Base-by-base conservation (phyloP, 1,284 basidiomycete genomes). In the Mycosarcoma mackinlayi region DNA sequence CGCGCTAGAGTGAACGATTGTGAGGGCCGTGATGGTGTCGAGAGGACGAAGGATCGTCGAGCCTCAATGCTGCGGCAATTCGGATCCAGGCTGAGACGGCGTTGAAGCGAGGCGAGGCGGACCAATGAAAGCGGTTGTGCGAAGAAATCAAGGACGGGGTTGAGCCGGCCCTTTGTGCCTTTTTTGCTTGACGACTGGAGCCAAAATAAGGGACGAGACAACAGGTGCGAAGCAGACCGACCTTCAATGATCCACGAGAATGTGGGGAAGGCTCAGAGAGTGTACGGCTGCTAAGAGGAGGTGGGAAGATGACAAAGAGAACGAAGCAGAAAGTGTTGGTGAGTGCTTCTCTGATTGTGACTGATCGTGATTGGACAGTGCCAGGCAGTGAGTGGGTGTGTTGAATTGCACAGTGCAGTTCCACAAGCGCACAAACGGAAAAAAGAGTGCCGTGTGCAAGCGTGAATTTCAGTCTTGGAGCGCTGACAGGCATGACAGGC, bases 151-250 rank as follows among this genome's bases (percentile, higher is more conserved):
- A 40, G 51, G 65, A 62, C 65, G 59, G 59, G 31, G 65, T 61
- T 68, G 58, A 67, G 64, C 58, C 64, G 52, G 57, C 24, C 64
- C 57, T 59, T 35, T 38, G 39, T 23, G 39, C 19, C 16, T 35
- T 18, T 5, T 27, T 19, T 30, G 41, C 11, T 42, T 23, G 18
- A 19, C 18, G 44, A 24, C 31, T 31, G 48, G 39, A 23, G 44
- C 37, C 21, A 44, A 47, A 27, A 46, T 27, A 25, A 45, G 21
- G 5, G 45, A 47, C 24, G 46, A 56, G 30, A 27, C 3, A 25
- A 30, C n/a, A n/a, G n/a, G n/a, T n/a, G n/a, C n/a, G 27, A 49
- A 64, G 44, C 47, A 49, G 34, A 50, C 31, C 28, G 47, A 35
- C 37, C 48, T 39, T 52, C 16, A 44, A 37, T 33, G 54, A 39